These are phyloP conservation scores for Tulasnella sp. DNA, from an alignment of 768 basidiomycete species.

Conservation along the genomic window DNA sequence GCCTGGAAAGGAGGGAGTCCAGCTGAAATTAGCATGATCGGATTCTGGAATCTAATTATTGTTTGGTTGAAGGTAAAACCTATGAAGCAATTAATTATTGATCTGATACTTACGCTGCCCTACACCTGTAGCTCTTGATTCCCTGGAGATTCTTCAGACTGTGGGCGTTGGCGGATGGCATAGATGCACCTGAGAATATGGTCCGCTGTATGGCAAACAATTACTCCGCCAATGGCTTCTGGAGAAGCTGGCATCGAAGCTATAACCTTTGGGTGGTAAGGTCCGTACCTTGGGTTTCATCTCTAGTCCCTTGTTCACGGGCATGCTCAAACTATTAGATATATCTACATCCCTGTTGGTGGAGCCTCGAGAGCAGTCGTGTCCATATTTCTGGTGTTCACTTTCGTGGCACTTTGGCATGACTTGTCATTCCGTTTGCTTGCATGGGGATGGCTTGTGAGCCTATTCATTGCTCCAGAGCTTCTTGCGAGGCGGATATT, in stretches of 20 bases:
- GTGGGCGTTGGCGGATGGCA: conserved; percentile 77
- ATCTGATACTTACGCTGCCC: background rate
- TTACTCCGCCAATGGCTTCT: conserved; percentile 85
- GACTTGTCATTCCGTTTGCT: conserved; percentile 78
- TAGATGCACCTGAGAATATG: conserved; percentile 98
- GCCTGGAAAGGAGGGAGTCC: conserved; percentile 73
- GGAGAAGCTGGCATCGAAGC: conserved; percentile 92
- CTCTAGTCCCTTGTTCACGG: conserved; percentile 3
- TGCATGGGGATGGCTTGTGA: conserved; percentile 95
- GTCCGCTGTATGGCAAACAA: conserved; percentile 97
- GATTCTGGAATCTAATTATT: conserved; percentile 92
- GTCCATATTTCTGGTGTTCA: conserved; percentile 71
- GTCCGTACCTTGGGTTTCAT: conserved; percentile 29
- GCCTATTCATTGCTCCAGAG: conserved; percentile 82
- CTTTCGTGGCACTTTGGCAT: conserved; percentile 97
- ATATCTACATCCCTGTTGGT: conserved; percentile 89
- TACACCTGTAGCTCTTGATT: conserved; percentile 58
- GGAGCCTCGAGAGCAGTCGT: conserved; percentile 45
- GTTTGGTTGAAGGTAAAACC: conserved; percentile 87
- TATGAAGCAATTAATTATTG: background rate
- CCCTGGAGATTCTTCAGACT: conserved; percentile 96
- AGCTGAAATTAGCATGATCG: conserved; percentile 76
- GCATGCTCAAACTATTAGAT: conserved; percentile 45
- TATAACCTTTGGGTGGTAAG: conserved; percentile 93
- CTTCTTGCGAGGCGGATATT: conserved; percentile 47